Conservation (phyloP, 2,329 filamentous ascomycete genomes). For the Ceratocystis lukuohia region DNA sequence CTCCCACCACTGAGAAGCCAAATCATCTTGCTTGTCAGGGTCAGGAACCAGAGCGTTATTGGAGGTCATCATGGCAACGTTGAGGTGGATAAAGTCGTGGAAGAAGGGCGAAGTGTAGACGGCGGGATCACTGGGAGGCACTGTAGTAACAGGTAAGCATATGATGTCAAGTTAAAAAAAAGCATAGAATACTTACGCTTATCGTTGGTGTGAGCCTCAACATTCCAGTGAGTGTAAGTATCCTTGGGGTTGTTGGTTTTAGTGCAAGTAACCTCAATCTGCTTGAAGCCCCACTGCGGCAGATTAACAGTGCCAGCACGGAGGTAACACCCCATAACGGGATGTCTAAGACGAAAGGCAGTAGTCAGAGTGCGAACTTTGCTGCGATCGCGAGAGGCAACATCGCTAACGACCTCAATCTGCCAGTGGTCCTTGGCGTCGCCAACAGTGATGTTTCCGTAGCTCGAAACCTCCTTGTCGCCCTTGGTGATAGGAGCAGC, state of each 20-base stretch:
- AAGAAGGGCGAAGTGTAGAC: conserved; percentile 95
- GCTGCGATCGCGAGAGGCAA: conserved; percentile 70
- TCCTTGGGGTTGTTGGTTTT: conserved; percentile 88
- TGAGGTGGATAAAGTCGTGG: conserved; percentile 93
- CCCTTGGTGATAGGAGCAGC: conserved; percentile 78
- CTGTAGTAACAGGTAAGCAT: conserved; percentile 36
- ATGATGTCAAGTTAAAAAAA: conserved; percentile 16
- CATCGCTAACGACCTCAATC: conserved; percentile 82
- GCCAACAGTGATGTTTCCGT: conserved; percentile 88
- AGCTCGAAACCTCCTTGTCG: conserved; percentile 86
- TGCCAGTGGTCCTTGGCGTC: conserved; percentile 98
- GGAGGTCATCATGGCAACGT: conserved; percentile 99
- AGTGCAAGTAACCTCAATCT: conserved; percentile 92
- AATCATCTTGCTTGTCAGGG: conserved; percentile 96
- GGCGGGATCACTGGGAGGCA: conserved; percentile 76
- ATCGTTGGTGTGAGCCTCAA: conserved; percentile 89
- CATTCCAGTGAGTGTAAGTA: conserved; percentile 96
- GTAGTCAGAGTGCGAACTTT: conserved; percentile 85
- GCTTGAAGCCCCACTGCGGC: conserved; percentile 98
- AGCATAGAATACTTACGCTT: conserved; percentile 50
- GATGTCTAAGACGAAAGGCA: conserved; percentile 76
- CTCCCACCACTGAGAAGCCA: conserved; percentile 95
- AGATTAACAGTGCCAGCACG: conserved; percentile 91
- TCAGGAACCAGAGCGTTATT: conserved; percentile 97
- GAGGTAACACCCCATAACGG: conserved; percentile 76